Evolutionary conservation across 768 basidiomycete species (phyloP), one percentile per base, ranked within the genome.

Genomic region (Podaxis pistillaris): DNA sequence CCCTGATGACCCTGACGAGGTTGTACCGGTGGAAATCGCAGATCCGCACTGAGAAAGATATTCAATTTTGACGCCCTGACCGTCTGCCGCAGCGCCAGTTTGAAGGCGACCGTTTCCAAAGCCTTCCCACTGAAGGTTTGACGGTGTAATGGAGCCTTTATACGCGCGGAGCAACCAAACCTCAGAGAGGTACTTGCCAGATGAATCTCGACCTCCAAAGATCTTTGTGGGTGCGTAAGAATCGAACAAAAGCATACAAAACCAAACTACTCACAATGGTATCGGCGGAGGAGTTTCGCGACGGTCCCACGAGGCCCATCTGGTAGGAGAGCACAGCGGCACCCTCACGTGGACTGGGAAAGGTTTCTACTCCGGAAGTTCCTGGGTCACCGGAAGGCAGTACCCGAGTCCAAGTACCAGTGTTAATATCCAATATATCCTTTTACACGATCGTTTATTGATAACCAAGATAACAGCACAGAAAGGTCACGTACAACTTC

Each of bases 81-180:
- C 91, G 63, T 78, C 80, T 2, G 92, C 90, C 66, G 82, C 74
- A 52, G 86, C 59, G 28, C 92, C 91, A 1, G 83, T 81, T 71
- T 83, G 77, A 44, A 93, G 79, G 33, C 73, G 66, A 0, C 91
- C 92, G 63, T 82, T 72, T 4, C 89, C 86, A 67, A 81, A 92
- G 13, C 88, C 87, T 36, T 80, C 70, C 90, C 89, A 91, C 6
- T 73, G 74, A 60, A 80, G 73, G 55, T 79, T 78, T 1, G 85
- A 81, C n/a, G 81, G 65, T n/a, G 82, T 81, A 60, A 90, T 69
- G 36, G 80, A 72, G n/a, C 79, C 87, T 64, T 81, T 79, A 72
- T 93, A 93, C 3, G 89, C 83, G 58, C 92, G 79, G 64, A 94
- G 78, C 7, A 94, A 71, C 92, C 92, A 94, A 11, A 94, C 69